phyloP scores from a whole-genome alignment of 345 rosid species.

The Crucihimalaya himalaica region DNA sequence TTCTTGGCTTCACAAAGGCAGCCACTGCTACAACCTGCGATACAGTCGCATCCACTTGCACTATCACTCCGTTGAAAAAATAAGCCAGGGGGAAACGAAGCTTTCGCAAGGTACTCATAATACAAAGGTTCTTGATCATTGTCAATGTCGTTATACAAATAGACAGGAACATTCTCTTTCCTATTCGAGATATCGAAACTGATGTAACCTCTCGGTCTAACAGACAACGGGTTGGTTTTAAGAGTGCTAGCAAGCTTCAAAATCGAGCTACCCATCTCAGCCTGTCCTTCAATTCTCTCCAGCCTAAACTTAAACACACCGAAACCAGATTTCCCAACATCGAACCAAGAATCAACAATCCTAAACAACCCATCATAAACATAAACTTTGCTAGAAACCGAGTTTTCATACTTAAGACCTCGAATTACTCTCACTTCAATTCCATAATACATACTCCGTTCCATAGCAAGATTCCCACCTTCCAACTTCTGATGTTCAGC shows the following conservation, averaged over 20 bases:
- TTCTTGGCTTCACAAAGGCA: conserved; percentile 75
- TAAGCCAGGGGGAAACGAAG: conserved; percentile 65
- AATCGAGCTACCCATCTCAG: conserved; percentile 75
- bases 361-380: conserved; percentile 88
- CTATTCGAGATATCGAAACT: conserved; percentile 71
- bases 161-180: conserved; percentile 67
- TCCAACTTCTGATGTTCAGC: conserved; percentile 75
- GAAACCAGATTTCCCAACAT: conserved; percentile 88
- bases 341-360: conserved; percentile 86
- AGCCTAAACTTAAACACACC: conserved; percentile 81
- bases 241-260: conserved; percentile 69
- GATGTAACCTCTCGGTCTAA: conserved; percentile 72
- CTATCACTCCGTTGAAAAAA: conserved; percentile 37
- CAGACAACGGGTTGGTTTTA: conserved; percentile 53
- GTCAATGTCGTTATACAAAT: conserved; percentile 78
- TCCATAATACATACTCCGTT: conserved; percentile 79
- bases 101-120: conserved; percentile 65
- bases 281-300: conserved; percentile 75
- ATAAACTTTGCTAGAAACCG: conserved; percentile 56
- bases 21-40: conserved; percentile 60
- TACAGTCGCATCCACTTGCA: conserved; percentile 73
- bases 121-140: conserved; percentile 74
- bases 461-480: conserved; percentile 88
- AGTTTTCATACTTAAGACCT: conserved; percentile 66
- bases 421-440: conserved; percentile 82